phyloP scores from a whole-genome alignment of 1,284 basidiomycete species.

The Bondarzewia mesenterica region DNA sequence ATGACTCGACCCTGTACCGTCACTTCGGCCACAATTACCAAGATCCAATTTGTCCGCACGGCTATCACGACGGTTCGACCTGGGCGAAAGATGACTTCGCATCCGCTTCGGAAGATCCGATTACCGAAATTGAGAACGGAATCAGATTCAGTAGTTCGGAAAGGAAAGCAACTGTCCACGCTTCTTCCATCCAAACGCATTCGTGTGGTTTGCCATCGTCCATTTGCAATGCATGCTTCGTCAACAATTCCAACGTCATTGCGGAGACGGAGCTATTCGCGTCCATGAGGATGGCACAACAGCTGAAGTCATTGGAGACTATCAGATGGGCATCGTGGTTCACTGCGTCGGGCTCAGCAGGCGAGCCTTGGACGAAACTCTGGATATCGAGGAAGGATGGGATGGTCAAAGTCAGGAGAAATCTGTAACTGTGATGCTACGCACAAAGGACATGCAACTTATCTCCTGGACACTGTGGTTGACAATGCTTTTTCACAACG shows the following conservation, averaged over 20 bases:
- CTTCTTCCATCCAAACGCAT: background rate
- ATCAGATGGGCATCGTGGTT: slow-evolving; percentile 53
- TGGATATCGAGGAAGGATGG: background rate
- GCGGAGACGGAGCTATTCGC: slow-evolving; percentile 38
- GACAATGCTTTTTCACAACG: too few relatives aligned
- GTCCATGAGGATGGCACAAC: slow-evolving; percentile 33
- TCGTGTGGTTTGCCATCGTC: slow-evolving; percentile 25
- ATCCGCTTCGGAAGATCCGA: background rate
- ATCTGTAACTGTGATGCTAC: background rate
- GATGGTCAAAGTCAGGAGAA: background rate
- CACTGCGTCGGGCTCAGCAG: slow-evolving; percentile 8
- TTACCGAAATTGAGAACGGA: background rate
- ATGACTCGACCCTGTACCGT: slow-evolving; percentile 31
- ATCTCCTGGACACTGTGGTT: too few relatives aligned
- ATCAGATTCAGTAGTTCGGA: background rate
- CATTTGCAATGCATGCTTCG: slow-evolving; percentile 26
- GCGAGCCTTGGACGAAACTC: background rate
- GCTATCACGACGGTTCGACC: background rate
- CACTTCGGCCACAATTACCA: slow-evolving; percentile 28
- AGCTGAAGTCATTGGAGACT: slow-evolving; percentile 32
- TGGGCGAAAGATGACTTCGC: background rate
- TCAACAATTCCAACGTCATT: slow-evolving; percentile 15
- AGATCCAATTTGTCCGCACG: background rate
- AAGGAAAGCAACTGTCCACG: background rate
- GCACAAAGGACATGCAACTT: too few relatives aligned